Base-by-base conservation (phyloP, 2,329 filamentous ascomycete species). In the Alternaria sp. region DNA sequence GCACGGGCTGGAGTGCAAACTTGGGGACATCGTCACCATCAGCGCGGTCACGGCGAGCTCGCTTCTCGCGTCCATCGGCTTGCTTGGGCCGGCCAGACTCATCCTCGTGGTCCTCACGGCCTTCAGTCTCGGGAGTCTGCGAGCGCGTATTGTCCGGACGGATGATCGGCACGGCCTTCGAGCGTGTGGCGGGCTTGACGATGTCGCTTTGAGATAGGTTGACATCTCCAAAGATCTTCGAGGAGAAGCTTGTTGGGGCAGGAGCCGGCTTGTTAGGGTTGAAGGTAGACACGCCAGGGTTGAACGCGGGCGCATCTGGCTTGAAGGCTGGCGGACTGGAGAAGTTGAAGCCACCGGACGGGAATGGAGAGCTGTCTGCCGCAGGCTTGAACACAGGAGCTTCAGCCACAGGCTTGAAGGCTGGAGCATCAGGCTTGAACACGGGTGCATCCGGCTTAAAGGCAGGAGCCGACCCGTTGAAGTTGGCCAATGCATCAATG, bases 101-200 rank as follows among this genome's bases (percentile, higher is more conserved):
- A 63, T 89, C 87, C 61, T 91, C 85, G 10, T 79, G 30, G 77
- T 79, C 26, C 76, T 74, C 59, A 25, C 55, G 55, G 11, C 44
- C 55, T 52, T 62, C 49, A 77, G 75, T 52, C 83, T 82, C 62
- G 67, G 81, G 70, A 84, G 89, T 74, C 46, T 69, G 68, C 59
- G 77, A 69, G 23, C 72, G 72, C 21, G 73, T 71, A 61, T 66
- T 68, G 59, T 88, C 84, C 1, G 92, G 91, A 43, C 85, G 85
- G 10, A 95, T 81, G 66, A 97, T 96, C 0, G 93, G 91, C 58
- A 97, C 87, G 10, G 93, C 93, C 81, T 96, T 97, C 5, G 90
- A 92, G 70, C 88, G 89, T 80, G 91, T 93, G 1, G 81, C 78
- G 7, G 90, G 86, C 72, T 91, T 91, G 26, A 88, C 81, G 53